Evolutionary conservation across 2,329 filamentous ascomycete species (phyloP).

Genomic region (Colletotrichum liaoningense): DNA sequence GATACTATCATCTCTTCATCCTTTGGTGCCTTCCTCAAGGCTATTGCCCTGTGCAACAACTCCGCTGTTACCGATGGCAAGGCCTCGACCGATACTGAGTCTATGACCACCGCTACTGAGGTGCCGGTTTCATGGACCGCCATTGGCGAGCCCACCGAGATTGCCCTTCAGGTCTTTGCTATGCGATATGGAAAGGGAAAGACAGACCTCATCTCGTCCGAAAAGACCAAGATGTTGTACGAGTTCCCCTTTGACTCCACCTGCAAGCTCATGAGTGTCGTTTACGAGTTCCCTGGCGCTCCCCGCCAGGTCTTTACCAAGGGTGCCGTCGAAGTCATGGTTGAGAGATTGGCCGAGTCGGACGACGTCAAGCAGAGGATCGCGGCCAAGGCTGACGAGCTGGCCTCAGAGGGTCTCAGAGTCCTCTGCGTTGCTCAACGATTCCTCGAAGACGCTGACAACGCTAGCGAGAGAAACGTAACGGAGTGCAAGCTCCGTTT

Average conservation of each 20-base stretch:
- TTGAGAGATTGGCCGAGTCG: slow-evolving; percentile 62
- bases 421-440: slow-evolving; percentile 75
- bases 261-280: slow-evolving; percentile 80
- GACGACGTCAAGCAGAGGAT: slow-evolving; percentile 60
- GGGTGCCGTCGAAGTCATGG: slow-evolving; percentile 67
- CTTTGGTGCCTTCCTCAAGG: slow-evolving; percentile 61
- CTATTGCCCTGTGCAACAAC: slow-evolving; percentile 73
- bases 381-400: slow-evolving; percentile 61
- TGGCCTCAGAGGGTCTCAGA: slow-evolving; percentile 74
- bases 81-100: slow-evolving; percentile 55
- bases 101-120: slow-evolving; percentile 56
- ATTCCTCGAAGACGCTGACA: slow-evolving; percentile 49
- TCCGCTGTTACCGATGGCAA: slow-evolving; percentile 60
- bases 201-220: slow-evolving; percentile 43
- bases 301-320: slow-evolving; percentile 63
- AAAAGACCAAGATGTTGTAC: slow-evolving; percentile 61
- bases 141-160: slow-evolving; percentile 77
- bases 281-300: slow-evolving; percentile 59
- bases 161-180: slow-evolving; percentile 79
- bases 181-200: slow-evolving; percentile 72
- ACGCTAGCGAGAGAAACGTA: slow-evolving; percentile 59
- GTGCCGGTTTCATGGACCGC: slow-evolving; percentile 62
- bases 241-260: slow-evolving; percentile 81
- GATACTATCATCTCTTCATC: slow-evolving; percentile 43
- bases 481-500: slow-evolving; percentile 71